Evolutionary conservation across 2,329 filamentous ascomycete genomes (phyloP).

Genomic region (Alternaria hordeiaustralica): DNA sequence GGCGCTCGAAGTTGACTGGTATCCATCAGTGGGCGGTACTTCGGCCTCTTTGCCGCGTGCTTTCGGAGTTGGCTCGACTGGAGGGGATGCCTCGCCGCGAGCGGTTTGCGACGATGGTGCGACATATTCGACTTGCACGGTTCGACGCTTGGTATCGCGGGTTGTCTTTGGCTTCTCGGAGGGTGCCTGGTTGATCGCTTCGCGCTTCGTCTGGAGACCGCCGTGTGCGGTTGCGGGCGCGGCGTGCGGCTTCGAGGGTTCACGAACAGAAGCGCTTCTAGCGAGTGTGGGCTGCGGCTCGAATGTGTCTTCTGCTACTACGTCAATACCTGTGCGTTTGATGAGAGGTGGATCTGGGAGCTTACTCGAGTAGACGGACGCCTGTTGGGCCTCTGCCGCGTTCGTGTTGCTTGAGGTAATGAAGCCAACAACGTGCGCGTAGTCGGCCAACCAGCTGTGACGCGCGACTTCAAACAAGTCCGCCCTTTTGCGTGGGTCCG

Average conservation of each 20-base stretch:
- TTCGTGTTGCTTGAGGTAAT: conserved; percentile 96
- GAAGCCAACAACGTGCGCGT: conserved; percentile 93
- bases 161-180: conserved; percentile 67
- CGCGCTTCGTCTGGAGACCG: conserved; percentile 75
- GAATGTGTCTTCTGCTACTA: conserved; percentile 55
- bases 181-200: conserved; percentile 73
- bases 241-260: conserved; percentile 72
- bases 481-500: conserved; percentile 91
- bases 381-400: conserved; percentile 81
- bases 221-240: conserved; percentile 54
- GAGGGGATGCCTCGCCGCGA: conserved; percentile 64
- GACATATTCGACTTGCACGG: conserved; percentile 97
- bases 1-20: conserved; percentile 37
- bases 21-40: conserved; percentile 52
- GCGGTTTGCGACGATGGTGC: conserved; percentile 86
- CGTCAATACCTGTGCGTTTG: conserved; percentile 12
- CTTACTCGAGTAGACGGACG: conserved; percentile 69
- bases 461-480: conserved; percentile 97
- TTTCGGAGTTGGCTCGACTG: conserved; percentile 51
- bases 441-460: conserved; percentile 98
- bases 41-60: conserved; percentile 59
- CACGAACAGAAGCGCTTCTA: conserved; percentile 92
- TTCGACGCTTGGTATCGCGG: conserved; percentile 88
- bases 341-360: background rate
- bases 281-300: conserved; percentile 70